Percentiles rank a stretch among this genome's conserved stretches.
phyloP scores from a whole-genome alignment of 192 early-diverging fungal species.

The Podila verticillata region DNA sequence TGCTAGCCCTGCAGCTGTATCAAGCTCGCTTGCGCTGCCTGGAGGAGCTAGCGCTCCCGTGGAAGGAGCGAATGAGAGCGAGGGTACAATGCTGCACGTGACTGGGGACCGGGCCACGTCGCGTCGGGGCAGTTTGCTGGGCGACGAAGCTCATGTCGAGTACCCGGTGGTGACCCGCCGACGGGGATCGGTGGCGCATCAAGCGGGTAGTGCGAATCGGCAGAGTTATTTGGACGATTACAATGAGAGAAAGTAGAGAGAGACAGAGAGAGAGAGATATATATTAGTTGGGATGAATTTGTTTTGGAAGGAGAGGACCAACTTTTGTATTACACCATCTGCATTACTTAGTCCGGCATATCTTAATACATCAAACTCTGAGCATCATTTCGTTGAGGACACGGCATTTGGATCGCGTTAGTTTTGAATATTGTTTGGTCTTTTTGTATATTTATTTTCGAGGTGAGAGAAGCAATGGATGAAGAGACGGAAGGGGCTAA shows the following conservation, averaged over 20 bases:
- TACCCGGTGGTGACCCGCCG: neutral
- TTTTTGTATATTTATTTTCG: no score
- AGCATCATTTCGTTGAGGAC: no score
- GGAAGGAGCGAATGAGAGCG: neutral
- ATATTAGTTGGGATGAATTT: no score
- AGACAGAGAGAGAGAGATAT: neutral
- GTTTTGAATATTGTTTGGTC: no score
- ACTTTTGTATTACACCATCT: no score
- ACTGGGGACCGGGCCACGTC: neutral
- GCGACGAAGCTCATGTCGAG: neutral
- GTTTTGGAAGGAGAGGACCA: no score
- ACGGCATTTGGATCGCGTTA: no score
- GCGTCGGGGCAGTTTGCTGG: neutral
- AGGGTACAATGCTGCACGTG: neutral
- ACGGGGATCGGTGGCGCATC: neutral
- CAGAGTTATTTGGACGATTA: slow-evolving; percentile 37
- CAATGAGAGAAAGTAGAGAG: slow-evolving; percentile 8
- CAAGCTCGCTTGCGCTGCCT: no score
- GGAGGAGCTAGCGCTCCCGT: neutral
- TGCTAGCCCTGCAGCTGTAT: no score
- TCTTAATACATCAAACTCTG: no score
- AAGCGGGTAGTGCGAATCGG: slow-evolving; percentile 3
- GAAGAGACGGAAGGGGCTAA: neutral
- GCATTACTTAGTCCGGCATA: no score
- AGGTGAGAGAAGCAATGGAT: no score